phyloP scores from a whole-genome alignment of 306 rosid genomes.

The Bauhinia variegata region DNA sequence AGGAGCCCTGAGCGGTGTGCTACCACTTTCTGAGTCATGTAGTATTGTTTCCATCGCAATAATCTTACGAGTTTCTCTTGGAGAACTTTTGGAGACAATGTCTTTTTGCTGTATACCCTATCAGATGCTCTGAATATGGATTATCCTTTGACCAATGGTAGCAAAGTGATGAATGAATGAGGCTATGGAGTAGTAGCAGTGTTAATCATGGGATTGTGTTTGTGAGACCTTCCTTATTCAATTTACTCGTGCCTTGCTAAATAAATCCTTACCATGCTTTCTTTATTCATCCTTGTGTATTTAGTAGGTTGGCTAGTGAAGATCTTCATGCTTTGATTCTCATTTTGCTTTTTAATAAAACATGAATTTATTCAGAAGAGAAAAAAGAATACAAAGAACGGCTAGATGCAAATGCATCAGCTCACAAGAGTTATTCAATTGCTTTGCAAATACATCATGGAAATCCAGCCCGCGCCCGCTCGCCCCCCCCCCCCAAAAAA shows the following conservation, averaged over 20 bases:
- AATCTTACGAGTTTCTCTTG: neutral
- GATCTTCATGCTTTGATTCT: neutral
- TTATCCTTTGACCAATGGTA: conserved; percentile 25
- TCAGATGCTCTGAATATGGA: conserved; percentile 18
- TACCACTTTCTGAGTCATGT: conserved; percentile 17
- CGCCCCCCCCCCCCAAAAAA: too few species aligned
- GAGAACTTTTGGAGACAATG: conserved; percentile 32
- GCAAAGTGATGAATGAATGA: conserved; percentile 17
- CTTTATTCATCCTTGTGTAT: neutral
- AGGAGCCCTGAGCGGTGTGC: conserved; percentile 15
- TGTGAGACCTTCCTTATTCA: conserved; percentile 10
- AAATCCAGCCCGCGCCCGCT: too few species aligned
- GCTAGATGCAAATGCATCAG: too few species aligned
- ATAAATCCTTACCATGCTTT: conserved; percentile 7
- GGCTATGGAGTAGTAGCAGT: conserved; percentile 20
- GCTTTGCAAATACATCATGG: too few species aligned
- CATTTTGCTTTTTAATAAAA: too few species aligned
- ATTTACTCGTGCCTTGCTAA: neutral
- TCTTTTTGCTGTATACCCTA: conserved; percentile 13
- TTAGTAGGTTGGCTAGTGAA: neutral
- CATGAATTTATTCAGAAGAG: too few species aligned
- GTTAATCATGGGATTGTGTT: conserved; percentile 22
- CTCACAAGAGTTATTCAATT: too few species aligned
- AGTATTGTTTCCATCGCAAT: neutral
- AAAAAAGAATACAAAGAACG: too few species aligned